Base-by-base conservation (phyloP, 2,329 filamentous ascomycete genomes). In the Thielaviopsis populi region DNA sequence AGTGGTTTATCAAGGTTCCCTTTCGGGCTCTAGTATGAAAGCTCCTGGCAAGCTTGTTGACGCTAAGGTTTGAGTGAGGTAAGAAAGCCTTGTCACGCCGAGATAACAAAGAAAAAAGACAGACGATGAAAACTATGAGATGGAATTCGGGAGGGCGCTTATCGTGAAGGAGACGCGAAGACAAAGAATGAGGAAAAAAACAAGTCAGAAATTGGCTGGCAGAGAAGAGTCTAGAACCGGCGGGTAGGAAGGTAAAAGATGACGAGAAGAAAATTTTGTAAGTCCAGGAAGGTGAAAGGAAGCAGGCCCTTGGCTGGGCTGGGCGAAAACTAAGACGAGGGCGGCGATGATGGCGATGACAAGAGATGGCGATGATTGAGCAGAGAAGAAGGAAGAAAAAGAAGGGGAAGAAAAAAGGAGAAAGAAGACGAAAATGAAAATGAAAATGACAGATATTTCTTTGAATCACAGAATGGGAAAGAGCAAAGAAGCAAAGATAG, bases 71-170 rank as follows among this genome's bases (percentile, higher is more conserved):
- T 30, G 30, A 37, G 58, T 59, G 19, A 17, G 19, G 33, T 17
- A 43, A 27, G 19, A 41, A 27, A 41, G 43, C 58, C 58, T 37
- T 59, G 58, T n/a, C 58, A 59, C 37, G 40, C 58, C 7, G 19
- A 27, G 58, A 43, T 59, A 59, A 59, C n/a, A 59, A 56, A 56
- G 30, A 24, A 33, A 63, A 54, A 56, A 63, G 41, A 63, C 19
- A 37, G 30, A 59, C 22, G 19, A 27, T 24, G 24, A 54, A 43
- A 58, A 43, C 4, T 58, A 27, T 11, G 50, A n/a, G 37, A 15
- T 15, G 41, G 11, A 46, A 17, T 10, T 7, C 22, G 11, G 24
- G 41, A 59, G 40, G n/a, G 41, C 10, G 37, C 48, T 33, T 59
- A 58, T 30, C 40, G 37, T 40, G 33, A 54, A 59, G n/a, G 24